A percentile compares a stretch with the other conserved stretches of the same genome.
phyloP scores from a whole-genome alignment of 805 yeast species.

The Ogataea methanolica region DNA sequence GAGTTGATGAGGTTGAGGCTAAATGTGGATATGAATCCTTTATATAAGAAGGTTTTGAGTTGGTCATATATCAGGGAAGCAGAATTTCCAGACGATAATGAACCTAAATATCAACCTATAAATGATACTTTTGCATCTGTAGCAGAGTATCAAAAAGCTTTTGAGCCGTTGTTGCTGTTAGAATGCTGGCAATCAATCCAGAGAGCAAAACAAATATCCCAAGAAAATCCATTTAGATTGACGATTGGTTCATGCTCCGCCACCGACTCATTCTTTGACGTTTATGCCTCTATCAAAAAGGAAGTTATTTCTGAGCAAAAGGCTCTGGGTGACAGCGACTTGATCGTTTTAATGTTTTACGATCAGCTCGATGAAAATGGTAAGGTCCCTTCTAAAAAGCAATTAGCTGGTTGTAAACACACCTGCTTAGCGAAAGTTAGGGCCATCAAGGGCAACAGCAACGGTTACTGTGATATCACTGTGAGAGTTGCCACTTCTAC shows the following conservation, averaged over 20 bases:
- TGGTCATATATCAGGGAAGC: constrained; percentile 68
- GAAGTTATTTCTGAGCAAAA: constrained; percentile 45
- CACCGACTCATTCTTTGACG: constrained; percentile 83
- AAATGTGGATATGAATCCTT: constrained; percentile 70
- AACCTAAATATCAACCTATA: constrained; percentile 39
- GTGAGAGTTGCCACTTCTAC: constrained; percentile 56
- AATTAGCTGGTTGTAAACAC: constrained; percentile 13
- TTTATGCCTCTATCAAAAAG: constrained; percentile 67
- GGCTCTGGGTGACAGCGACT: constrained; percentile 65
- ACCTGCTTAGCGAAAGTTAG: constrained; percentile 79
- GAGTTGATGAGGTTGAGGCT: constrained; percentile 75
- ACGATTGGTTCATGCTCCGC: constrained; percentile 76
- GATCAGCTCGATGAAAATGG: constrained; percentile 33
- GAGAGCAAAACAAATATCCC: constrained; percentile 59
- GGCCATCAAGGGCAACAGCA: constrained; percentile 60
- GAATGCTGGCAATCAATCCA: constrained; percentile 94
- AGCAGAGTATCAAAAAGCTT: constrained; percentile 60
- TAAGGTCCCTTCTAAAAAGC: constrained; percentile 12
- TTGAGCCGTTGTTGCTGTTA: constrained; percentile 76
- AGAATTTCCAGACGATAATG: constrained; percentile 53
- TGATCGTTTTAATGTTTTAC: constrained; percentile 59
- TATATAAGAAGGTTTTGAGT: constrained; percentile 60
- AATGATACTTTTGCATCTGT: constrained; percentile 52
- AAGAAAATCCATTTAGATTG: constrained; percentile 58
- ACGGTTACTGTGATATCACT: constrained; percentile 71